Percentiles rank a stretch among this genome's conserved stretches.
Evolutionary conservation across 257 asterid genomes (phyloP).

Genomic region (Solanum rostratum): DNA sequence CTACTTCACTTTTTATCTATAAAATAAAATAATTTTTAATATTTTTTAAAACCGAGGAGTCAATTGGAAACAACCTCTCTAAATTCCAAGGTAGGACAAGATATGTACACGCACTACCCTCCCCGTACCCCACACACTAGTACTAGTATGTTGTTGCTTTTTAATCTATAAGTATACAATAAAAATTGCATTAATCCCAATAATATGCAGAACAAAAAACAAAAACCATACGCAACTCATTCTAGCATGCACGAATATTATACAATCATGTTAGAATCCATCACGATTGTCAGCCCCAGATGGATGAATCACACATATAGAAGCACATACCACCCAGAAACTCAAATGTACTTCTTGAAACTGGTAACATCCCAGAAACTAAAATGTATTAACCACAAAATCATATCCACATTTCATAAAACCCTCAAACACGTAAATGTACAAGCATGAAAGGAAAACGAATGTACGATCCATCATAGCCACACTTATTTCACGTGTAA

Average conservation of each 20-base stretch:
- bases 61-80: neutral
- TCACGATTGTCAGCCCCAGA: neutral
- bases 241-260: neutral
- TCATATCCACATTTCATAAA: neutral
- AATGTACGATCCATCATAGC: neutral
- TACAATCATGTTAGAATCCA: neutral
- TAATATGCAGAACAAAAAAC: neutral
- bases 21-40: neutral
- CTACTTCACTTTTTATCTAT: neutral
- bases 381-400: neutral
- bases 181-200: neutral
- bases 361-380: neutral
- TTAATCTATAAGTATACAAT: neutral
- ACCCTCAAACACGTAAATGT: neutral
- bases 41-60: neutral
- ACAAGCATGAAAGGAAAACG: neutral
- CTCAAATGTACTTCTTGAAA: neutral
- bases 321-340: neutral
- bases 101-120: neutral
- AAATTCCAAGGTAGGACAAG: neutral
- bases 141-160: neutral
- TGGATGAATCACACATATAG: neutral
- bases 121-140: neutral
- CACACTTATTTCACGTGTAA: neutral
- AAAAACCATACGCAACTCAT: neutral